These are phyloP conservation scores for Penicilliopsis zonata DNA, from an alignment of 495 filamentous ascomycete species.

Conservation along the genomic window DNA sequence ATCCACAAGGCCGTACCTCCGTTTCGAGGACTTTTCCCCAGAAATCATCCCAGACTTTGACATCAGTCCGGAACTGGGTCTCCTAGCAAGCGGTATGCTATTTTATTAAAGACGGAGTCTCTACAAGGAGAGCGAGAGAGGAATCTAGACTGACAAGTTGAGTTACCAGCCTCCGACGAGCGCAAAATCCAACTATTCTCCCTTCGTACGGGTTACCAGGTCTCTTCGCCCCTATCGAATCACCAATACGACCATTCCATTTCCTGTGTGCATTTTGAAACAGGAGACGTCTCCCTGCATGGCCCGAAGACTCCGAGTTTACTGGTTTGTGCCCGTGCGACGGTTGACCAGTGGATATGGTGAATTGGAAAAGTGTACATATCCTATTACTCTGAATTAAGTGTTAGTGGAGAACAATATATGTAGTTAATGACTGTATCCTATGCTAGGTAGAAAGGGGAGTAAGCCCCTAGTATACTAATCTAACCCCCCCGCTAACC, in stretches of 20 bases:
- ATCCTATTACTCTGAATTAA: too few species aligned
- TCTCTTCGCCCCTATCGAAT: slow-evolving; percentile 18
- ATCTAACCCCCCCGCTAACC: slow-evolving; percentile 35
- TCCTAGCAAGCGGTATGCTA: slow-evolving; percentile 26
- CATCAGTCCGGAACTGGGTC: slow-evolving; percentile 22
- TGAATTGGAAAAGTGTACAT: slow-evolving; percentile 7
- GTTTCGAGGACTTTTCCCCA: slow-evolving; percentile 18
- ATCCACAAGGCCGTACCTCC: slow-evolving; percentile 24
- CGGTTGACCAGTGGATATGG: slow-evolving; percentile 31
- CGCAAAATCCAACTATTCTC: slow-evolving; percentile 28
- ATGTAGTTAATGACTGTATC: too few species aligned
- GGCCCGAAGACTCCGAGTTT: slow-evolving; percentile 24
- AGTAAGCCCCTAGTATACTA: too few species aligned
- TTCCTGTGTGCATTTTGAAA: slow-evolving; percentile 25
- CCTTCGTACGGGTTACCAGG: slow-evolving; percentile 19
- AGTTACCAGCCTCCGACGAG: slow-evolving; percentile 16
- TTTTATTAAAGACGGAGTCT: neutral
- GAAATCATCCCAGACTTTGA: slow-evolving; percentile 21
- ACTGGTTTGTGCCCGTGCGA: slow-evolving; percentile 18
- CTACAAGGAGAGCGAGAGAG: neutral
- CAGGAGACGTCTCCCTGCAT: slow-evolving; percentile 11
- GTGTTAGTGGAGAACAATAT: too few species aligned
- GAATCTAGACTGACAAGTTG: neutral
- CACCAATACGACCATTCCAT: slow-evolving; percentile 17
- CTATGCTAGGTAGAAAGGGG: too few species aligned